Percentiles rank a stretch among this genome's conserved stretches.
These are phyloP conservation scores for Blattamonas nauphoetae DNA, from an alignment of 78 protist species.

Conservation along the genomic window DNA sequence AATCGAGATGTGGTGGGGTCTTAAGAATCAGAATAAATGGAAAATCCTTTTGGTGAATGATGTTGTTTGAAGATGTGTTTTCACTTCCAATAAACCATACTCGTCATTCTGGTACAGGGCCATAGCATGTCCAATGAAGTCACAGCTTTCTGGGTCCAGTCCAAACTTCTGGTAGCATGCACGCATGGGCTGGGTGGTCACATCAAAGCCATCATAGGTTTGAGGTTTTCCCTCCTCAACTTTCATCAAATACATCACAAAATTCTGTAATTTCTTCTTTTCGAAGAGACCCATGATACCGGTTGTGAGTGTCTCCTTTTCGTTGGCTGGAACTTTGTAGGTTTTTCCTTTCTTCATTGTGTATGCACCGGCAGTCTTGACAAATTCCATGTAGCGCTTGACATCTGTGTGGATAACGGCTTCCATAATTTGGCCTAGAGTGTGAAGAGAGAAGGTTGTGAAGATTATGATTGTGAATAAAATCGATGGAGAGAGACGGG, in stretches of 20 bases:
- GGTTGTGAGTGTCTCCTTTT: slow-evolving; percentile 72
- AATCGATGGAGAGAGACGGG: background rate
- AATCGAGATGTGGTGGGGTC: too few relatives aligned
- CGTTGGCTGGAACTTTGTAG: slow-evolving; percentile 82
- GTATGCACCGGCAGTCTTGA: slow-evolving; percentile 14
- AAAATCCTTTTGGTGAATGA: slow-evolving; percentile 1
- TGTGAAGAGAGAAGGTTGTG: background rate
- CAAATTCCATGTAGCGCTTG: slow-evolving; percentile 91
- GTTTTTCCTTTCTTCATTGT: slow-evolving; percentile 35
- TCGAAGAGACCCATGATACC: slow-evolving; percentile 88
- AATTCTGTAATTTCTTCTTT: slow-evolving; percentile 71
- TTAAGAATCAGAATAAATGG: too few relatives aligned
- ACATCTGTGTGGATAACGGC: slow-evolving; percentile 84
- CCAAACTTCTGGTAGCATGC: slow-evolving; percentile 72
- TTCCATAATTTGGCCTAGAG: slow-evolving; percentile 75
- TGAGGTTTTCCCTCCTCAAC: slow-evolving; percentile 54
- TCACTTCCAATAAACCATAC: slow-evolving; percentile 22
- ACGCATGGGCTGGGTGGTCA: slow-evolving; percentile 39
- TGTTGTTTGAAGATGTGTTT: background rate
- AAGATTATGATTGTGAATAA: background rate
- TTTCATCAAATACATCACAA: slow-evolving; percentile 66
- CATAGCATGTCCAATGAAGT: slow-evolving; percentile 92
- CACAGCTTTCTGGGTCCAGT: slow-evolving; percentile 62
- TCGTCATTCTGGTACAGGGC: slow-evolving; percentile 75
- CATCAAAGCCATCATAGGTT: slow-evolving; percentile 57